Percentiles rank a stretch among this genome's conserved stretches.
Conservation (phyloP, 768 basidiomycete species). For the Tephrocybe sp. region DNA sequence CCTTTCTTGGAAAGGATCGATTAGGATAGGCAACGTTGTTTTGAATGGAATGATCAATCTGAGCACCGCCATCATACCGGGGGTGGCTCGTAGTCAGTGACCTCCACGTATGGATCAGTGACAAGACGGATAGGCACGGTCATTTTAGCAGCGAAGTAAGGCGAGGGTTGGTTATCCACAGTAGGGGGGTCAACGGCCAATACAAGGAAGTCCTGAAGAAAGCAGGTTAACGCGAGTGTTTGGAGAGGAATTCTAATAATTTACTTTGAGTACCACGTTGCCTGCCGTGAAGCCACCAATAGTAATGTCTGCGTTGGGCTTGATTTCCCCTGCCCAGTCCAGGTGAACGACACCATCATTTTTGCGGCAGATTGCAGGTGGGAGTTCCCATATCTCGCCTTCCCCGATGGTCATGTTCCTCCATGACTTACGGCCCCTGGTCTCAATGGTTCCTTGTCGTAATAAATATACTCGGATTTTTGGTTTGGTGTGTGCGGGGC, state of each 20-base stretch:
- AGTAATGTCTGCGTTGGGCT: constrained; percentile 32
- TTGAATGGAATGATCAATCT: too few species aligned
- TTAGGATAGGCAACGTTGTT: too few species aligned
- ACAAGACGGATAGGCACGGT: constrained; percentile 54
- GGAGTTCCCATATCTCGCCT: constrained; percentile 44
- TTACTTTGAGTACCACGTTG: constrained; percentile 41
- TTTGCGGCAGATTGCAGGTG: constrained; percentile 27
- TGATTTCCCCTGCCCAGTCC: constrained; percentile 62
- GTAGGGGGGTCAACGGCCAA: constrained; percentile 41
- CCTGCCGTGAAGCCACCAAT: constrained; percentile 46
- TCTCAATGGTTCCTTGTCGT: constrained; percentile 43
- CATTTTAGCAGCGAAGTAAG: constrained; percentile 38
- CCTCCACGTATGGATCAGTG: constrained; percentile 48
- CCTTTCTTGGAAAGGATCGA: too few species aligned
- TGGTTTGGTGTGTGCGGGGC: constrained; percentile 7
- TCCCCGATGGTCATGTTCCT: constrained; percentile 44
- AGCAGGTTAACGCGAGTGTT: background rate
- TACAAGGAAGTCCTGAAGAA: constrained; percentile 54
- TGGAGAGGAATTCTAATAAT: constrained; percentile 4
- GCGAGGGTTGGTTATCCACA: constrained; percentile 24
- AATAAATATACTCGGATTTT: constrained; percentile 49
- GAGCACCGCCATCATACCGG: background rate
- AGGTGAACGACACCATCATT: constrained; percentile 31
- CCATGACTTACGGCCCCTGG: constrained; percentile 35
- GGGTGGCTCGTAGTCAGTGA: constrained; percentile 14